Conservation (phyloP, 1,139 yeast genomes). For the Geotrichum bryndzae region DNA sequence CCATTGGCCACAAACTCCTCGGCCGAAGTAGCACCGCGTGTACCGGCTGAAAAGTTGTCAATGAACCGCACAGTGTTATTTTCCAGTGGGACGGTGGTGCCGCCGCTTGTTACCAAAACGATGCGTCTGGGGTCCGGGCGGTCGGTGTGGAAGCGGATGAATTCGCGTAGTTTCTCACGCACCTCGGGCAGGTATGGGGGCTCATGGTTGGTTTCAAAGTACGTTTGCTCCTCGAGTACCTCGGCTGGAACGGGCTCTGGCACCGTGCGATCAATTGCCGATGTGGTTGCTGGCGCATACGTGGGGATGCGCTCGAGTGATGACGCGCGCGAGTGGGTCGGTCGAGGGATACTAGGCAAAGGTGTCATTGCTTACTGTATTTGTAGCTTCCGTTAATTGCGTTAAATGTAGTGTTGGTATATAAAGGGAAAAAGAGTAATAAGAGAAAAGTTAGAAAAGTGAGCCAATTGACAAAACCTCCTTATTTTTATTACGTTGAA, state of each 20-base stretch:
- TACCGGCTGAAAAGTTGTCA: slow-evolving; percentile 96
- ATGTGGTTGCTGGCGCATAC: slow-evolving; percentile 59
- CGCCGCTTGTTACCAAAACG: slow-evolving; percentile 55
- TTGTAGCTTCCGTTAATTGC: too few species aligned
- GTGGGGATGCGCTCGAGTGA: slow-evolving; percentile 41
- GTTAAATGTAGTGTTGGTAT: too few species aligned
- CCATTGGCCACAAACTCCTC: slow-evolving; percentile 81
- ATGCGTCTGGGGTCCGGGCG: neutral
- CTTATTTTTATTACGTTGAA: too few species aligned
- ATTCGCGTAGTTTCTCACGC: slow-evolving; percentile 49
- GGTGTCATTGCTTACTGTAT: neutral
- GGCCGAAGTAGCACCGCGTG: slow-evolving; percentile 94
- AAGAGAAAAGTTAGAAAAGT: too few species aligned
- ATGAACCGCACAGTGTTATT: slow-evolving; percentile 93
- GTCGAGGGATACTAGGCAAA: neutral
- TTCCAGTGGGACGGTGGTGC: slow-evolving; percentile 95
- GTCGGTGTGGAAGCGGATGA: slow-evolving; percentile 43
- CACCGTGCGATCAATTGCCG: slow-evolving; percentile 73
- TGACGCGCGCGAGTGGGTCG: neutral
- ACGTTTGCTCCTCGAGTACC: slow-evolving; percentile 63
- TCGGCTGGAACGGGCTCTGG: slow-evolving; percentile 79
- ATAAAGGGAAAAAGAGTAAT: too few species aligned
- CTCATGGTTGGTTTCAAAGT: slow-evolving; percentile 63
- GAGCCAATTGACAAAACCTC: too few species aligned
- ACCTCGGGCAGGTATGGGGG: slow-evolving; percentile 70